Percentiles rank a stretch among this genome's conserved stretches.
These are phyloP conservation scores for Medicago truncatula DNA, from an alignment of 306 rosid genomes.

Conservation along the genomic window DNA sequence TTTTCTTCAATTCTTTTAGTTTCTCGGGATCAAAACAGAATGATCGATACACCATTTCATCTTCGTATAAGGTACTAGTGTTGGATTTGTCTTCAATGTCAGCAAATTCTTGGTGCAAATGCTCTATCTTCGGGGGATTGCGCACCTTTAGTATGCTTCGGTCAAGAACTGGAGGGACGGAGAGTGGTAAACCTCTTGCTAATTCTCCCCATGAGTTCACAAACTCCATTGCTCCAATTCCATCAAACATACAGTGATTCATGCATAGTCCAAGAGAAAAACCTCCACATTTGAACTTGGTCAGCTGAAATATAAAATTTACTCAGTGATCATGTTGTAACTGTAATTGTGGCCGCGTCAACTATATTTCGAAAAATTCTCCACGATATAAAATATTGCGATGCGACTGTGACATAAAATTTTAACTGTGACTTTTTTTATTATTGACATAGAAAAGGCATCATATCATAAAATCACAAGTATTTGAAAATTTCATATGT, in stretches of 20 bases:
- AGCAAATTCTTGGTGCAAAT: conserved; percentile 74
- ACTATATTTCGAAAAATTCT: too few species aligned
- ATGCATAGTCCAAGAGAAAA: conserved; percentile 77
- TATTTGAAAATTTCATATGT: too few species aligned
- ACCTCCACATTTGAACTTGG: conserved; percentile 90
- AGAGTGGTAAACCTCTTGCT: conserved; percentile 71
- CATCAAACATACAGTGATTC: conserved; percentile 93
- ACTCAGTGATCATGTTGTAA: neutral
- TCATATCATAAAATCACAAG: too few species aligned
- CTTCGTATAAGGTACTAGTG: conserved; percentile 53
- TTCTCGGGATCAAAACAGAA: conserved; percentile 78
- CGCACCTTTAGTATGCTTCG: conserved; percentile 69
- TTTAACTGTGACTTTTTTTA: too few species aligned
- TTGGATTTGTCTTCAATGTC: conserved; percentile 76
- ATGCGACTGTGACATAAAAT: too few species aligned
- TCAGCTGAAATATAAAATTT: conserved; percentile 61
- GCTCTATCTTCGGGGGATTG: conserved; percentile 64
- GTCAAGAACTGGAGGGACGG: conserved; percentile 66
- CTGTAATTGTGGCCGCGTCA: neutral
- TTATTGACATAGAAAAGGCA: too few species aligned
- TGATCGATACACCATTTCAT: conserved; percentile 70
- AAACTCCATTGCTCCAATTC: conserved; percentile 85
- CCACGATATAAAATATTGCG: too few species aligned
- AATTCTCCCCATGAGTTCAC: conserved; percentile 88
- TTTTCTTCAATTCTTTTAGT: conserved; percentile 62